phyloP scores from a whole-genome alignment of 768 basidiomycete species.

The Lactarius psammicola region DNA sequence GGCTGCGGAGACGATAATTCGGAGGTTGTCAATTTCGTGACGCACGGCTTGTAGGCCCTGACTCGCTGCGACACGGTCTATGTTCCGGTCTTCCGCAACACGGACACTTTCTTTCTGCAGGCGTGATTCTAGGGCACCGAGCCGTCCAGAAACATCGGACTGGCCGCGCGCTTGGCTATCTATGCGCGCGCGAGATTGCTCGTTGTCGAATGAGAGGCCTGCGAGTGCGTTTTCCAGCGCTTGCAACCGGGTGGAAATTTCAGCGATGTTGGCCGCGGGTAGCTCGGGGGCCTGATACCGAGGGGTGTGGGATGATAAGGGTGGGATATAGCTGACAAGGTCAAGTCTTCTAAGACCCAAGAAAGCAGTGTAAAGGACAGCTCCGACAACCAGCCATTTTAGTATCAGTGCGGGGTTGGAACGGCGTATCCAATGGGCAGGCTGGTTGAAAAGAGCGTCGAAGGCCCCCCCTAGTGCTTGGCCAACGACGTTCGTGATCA shows the following conservation, averaged over 20 bases:
- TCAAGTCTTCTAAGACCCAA: conserved; percentile 40
- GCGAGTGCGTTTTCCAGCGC: conserved; percentile 63
- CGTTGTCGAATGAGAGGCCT: conserved; percentile 54
- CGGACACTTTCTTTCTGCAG: conserved; percentile 48
- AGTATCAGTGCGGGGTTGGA: conserved; percentile 38
- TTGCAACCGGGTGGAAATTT: conserved; percentile 60
- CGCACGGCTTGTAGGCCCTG: conserved; percentile 32
- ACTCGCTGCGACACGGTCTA: conserved; percentile 38
- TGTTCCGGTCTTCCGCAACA: conserved; percentile 53
- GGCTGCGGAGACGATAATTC: conserved; percentile 37
- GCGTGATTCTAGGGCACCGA: conserved; percentile 57
- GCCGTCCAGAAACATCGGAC: conserved; percentile 51
- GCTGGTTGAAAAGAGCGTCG: conserved; percentile 50
- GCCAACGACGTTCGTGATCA: conserved; percentile 29
- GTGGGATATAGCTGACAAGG: conserved; percentile 25
- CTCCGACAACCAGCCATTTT: conserved; percentile 45
- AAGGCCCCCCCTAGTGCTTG: conserved; percentile 49
- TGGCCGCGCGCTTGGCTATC: conserved; percentile 53
- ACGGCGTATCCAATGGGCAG: conserved; percentile 42
- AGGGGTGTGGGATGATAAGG: conserved; percentile 35
- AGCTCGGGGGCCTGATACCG: conserved; percentile 53
- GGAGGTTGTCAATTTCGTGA: conserved; percentile 27
- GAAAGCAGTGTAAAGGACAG: conserved; percentile 47
- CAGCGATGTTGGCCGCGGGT: conserved; percentile 64
- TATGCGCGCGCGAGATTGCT: conserved; percentile 48